Conservation (phyloP, 140 eudicot genomes). For the Bidens hawaiensis region DNA sequence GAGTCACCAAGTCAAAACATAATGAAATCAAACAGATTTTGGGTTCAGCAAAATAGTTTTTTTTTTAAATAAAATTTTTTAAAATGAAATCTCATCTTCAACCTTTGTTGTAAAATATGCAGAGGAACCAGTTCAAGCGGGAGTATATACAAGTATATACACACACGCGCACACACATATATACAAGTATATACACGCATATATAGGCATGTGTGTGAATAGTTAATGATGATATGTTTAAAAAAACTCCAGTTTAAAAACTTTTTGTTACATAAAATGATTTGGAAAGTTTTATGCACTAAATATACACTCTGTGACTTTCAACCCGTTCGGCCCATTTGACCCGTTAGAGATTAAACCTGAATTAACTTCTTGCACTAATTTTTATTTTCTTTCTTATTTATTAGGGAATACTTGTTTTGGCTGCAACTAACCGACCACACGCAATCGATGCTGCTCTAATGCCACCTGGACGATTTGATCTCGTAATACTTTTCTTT, state of each 20-base stretch:
- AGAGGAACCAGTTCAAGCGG: slow-evolving; percentile 87
- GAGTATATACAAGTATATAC: slow-evolving; percentile 10
- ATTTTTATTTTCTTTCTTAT: slow-evolving; percentile 2
- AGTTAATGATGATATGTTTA: no score
- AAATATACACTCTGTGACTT: neutral
- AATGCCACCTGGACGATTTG: slow-evolving; percentile 97
- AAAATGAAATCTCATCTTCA: neutral
- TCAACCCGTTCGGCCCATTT: neutral
- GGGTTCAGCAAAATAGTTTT: neutral
- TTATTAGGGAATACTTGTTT: slow-evolving; percentile 85
- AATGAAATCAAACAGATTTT: neutral
- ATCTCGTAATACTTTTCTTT: slow-evolving; percentile 51
- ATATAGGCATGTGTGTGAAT: no score
- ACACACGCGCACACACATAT: no score
- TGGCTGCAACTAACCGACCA: slow-evolving; percentile 97
- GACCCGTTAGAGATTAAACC: neutral
- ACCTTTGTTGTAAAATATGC: slow-evolving; percentile 21
- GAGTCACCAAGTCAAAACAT: neutral
- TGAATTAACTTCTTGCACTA: neutral
- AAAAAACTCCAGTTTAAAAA: neutral
- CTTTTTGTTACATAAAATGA: neutral
- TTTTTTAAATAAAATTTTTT: no score
- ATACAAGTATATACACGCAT: no score
- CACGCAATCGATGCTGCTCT: slow-evolving; percentile 90
- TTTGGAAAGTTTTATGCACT: neutral